Evolutionary conservation across 306 rosid species (phyloP), one percentile per base, ranked within the genome.

Genomic region (Gastrolobium villosum): DNA sequence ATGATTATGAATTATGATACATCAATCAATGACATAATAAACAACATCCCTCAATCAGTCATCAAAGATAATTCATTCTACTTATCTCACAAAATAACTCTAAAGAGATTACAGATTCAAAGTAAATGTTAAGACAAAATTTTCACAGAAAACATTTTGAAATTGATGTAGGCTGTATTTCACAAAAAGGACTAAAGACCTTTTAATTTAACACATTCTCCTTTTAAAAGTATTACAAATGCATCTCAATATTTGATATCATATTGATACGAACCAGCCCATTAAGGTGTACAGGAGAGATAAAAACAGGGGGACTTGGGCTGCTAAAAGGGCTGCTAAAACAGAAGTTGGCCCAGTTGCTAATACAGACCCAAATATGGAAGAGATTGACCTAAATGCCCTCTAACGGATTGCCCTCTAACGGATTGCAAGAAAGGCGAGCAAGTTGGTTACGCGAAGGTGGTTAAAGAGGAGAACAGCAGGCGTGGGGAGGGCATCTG

Each of bases 61-160:
- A 26, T 73, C 55, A 65, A 30, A 43, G 28, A 49, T 50, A 15
- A 37, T 32, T 50, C 65, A 79, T 62, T 61, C 59, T 54, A 53
- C 26, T 39, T 10, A 43, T 39, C 11, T 30, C 35, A 30, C 50
- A 61, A 50, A 10, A 75, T 10, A 54, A 70, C 45, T 59, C 54
- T 20, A 7, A 34, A 8, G 10, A 40, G 5, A 64, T 43, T 10
- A 28, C 39, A 59, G 67, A 66, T 15, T 64, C 54, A 37, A 57
- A 71, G 61, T 49, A 62, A 68, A 46, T 68, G 55, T 26, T 26
- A 78, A 46, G 52, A 57, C 52, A 64, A 4, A 4, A 20, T 28
- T n/a, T 34, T 77, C 67, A 52, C 26, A 13, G 65, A 40, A 53
- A 56, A 77, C 59, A 69, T 53, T 71, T 71, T 50, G 73, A 78